Evolutionary conservation across 768 basidiomycete species (phyloP).

Genomic region (Agrocybe pediades): DNA sequence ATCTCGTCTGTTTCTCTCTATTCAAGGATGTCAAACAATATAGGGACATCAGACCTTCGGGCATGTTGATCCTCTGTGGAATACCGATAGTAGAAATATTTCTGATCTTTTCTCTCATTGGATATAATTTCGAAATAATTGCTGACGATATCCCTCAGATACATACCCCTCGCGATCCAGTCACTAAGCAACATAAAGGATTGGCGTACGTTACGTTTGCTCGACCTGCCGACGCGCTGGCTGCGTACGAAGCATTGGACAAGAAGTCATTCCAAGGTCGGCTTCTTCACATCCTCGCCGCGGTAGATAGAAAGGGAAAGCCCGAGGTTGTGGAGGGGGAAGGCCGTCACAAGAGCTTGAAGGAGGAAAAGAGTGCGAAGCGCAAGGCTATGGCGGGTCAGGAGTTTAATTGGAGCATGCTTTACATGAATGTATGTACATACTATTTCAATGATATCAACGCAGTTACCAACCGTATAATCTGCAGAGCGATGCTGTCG

Average conservation of each 20-base stretch:
- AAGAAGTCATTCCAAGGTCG: conserved; percentile 89
- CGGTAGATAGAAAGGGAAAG: conserved; percentile 65
- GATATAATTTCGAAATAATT: neutral
- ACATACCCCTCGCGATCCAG: conserved; percentile 48
- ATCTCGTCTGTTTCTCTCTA: conserved; percentile 2
- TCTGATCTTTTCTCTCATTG: conserved; percentile 26
- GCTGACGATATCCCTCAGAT: conserved; percentile 32
- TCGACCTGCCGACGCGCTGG: conserved; percentile 44
- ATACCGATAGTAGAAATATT: conserved; percentile 64
- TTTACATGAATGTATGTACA: conserved; percentile 94
- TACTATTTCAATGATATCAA: neutral
- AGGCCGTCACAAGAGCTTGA: conserved; percentile 46
- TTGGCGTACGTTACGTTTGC: conserved; percentile 52
- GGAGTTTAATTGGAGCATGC: conserved; percentile 90
- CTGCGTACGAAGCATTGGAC: conserved; percentile 80
- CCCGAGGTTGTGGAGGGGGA: conserved; percentile 43
- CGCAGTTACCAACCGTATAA: conserved; percentile 7
- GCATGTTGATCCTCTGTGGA: conserved; percentile 60
- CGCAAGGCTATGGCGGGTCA: conserved; percentile 70
- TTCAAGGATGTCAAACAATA: conserved; percentile 24
- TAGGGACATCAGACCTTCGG: conserved; percentile 71
- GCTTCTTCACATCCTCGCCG: conserved; percentile 86
- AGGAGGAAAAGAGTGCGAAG: conserved; percentile 66
- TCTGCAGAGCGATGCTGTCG: conserved; percentile 87
- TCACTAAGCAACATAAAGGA: conserved; percentile 50